These are phyloP conservation scores for Nissolia schottii DNA, from an alignment of 306 rosid species.

Conservation along the genomic window DNA sequence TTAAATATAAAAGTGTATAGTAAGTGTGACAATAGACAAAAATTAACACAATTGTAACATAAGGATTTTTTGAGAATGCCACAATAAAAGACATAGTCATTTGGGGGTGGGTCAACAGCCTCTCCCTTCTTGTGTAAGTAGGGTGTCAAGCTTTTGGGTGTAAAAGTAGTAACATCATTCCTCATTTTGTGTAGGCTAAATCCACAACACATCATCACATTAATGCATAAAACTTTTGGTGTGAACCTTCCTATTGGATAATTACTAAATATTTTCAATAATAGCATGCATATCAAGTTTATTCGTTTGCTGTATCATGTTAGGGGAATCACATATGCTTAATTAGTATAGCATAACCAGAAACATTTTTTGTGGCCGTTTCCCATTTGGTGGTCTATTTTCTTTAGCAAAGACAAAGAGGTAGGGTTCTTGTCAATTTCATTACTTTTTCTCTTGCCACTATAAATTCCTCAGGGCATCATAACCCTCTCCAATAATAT, in stretches of 20 bases:
- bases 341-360: background rate
- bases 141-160: too few species aligned
- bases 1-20: too few species aligned
- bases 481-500: background rate
- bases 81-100: too few species aligned
- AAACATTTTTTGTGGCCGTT: background rate
- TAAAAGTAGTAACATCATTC: background rate
- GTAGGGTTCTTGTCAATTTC: background rate
- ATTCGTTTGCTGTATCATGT: background rate
- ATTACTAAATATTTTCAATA: background rate
- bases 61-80: too few species aligned
- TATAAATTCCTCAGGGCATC: background rate
- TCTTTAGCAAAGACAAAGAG: background rate
- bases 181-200: background rate
- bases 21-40: too few species aligned
- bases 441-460: background rate
- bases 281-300: background rate
- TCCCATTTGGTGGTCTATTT: conserved; percentile 30
- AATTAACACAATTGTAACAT: too few species aligned
- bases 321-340: background rate
- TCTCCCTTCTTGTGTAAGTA: too few species aligned
- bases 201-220: background rate
- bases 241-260: background rate
- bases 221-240: background rate
- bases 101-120: too few species aligned